Percentiles rank a stretch among this genome's conserved stretches.
phyloP scores from a whole-genome alignment of 169 alveolate genomes.

The Plasmodium berghei region DNA sequence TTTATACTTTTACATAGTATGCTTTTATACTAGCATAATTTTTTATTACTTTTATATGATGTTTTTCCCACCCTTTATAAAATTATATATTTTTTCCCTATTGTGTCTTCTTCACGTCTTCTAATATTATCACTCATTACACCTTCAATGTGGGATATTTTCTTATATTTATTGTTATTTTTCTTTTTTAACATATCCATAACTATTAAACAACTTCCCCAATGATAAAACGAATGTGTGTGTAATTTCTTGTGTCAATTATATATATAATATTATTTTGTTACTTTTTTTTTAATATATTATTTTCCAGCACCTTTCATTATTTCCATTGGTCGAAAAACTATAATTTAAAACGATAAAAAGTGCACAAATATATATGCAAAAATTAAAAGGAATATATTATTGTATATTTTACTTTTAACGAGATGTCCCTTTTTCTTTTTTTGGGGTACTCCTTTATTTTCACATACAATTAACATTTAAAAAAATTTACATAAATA shows the following conservation, averaged over 20 bases:
- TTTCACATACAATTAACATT: too few species aligned
- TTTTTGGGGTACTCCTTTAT: too few species aligned
- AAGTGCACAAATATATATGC: not conserved
- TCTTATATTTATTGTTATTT: not conserved
- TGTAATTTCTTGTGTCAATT: too few species aligned
- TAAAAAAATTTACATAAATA: too few species aligned
- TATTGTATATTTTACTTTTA: too few species aligned
- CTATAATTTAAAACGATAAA: slow-evolving; percentile 7
- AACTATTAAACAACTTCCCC: not conserved
- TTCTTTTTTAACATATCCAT: not conserved
- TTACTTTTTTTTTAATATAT: slow-evolving; percentile 13
- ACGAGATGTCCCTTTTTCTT: too few species aligned
- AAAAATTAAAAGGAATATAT: too few species aligned
- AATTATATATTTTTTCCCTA: not conserved
- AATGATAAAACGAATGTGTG: not conserved
- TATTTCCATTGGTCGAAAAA: slow-evolving; percentile 6
- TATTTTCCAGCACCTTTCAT: slow-evolving; percentile 25
- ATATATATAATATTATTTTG: too few species aligned
- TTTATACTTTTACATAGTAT: slow-evolving; percentile 4
- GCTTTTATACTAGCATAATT: not conserved
- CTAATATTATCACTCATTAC: slow-evolving; percentile 2
- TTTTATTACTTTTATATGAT: not conserved
- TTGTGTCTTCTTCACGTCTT: not conserved
- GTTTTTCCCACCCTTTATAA: not conserved
- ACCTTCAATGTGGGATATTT: not conserved